phyloP scores from a whole-genome alignment of 768 basidiomycete species.

The Leccinum longicurvipes region DNA sequence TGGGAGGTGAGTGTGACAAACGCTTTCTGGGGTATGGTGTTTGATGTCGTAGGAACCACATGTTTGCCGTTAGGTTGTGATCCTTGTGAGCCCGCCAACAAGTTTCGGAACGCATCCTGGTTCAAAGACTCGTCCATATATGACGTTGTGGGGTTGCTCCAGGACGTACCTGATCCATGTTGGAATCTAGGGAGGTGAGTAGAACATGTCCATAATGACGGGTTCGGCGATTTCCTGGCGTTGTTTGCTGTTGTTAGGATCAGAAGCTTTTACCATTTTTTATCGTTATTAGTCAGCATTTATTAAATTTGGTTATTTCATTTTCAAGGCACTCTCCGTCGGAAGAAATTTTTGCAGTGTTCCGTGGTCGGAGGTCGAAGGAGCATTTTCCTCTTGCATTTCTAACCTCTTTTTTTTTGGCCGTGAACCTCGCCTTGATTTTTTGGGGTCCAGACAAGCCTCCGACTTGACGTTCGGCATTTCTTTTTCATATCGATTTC shows the following conservation, averaged over 20 bases:
- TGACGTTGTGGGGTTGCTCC: neutral
- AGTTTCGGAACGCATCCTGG: slow-evolving; percentile 59
- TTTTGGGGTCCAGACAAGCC: neutral
- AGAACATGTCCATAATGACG: neutral
- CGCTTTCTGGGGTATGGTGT: slow-evolving; percentile 9
- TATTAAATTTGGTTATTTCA: too few relatives aligned
- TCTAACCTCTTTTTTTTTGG: neutral
- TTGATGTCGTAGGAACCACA: neutral
- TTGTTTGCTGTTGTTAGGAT: slow-evolving; percentile 31
- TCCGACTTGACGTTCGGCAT: neutral
- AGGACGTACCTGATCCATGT: slow-evolving; percentile 29
- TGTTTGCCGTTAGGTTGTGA: slow-evolving; percentile 13
- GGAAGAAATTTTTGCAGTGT: neutral
- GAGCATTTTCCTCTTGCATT: slow-evolving; percentile 7
- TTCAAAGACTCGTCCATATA: neutral
- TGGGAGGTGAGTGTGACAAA: slow-evolving; percentile 8
- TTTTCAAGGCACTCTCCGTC: slow-evolving; percentile 3
- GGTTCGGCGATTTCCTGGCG: neutral
- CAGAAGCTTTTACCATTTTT: slow-evolving; percentile 19
- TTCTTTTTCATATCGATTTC: slow-evolving; percentile 19
- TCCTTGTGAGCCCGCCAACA: slow-evolving; percentile 39
- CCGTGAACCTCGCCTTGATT: neutral
- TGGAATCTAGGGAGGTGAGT: neutral
- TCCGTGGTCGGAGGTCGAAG: slow-evolving; percentile 1
- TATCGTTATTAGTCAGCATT: slow-evolving; percentile 6